phyloP scores from a whole-genome alignment of 2,329 filamentous ascomycete species.

The Diplocarpon rosae region DNA sequence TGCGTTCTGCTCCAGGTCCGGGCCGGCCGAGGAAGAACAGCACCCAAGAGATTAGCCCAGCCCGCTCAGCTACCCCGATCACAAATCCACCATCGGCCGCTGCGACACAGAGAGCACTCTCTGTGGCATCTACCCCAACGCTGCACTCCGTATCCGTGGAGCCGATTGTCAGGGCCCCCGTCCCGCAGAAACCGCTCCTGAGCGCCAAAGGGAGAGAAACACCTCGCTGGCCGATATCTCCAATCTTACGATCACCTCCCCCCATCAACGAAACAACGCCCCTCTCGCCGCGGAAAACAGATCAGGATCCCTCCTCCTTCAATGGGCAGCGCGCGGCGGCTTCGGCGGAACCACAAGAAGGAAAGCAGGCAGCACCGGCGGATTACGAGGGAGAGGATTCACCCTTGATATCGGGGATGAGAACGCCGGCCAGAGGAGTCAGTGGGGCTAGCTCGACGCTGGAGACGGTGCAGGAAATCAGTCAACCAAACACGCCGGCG shows the following conservation, averaged over 20 bases:
- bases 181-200: slow-evolving; percentile 50
- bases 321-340: slow-evolving; percentile 37
- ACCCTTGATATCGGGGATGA: slow-evolving; percentile 33
- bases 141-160: slow-evolving; percentile 53
- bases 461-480: slow-evolving; percentile 88
- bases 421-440: slow-evolving; percentile 48
- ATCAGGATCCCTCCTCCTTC: slow-evolving; percentile 40
- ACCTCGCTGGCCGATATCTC: slow-evolving; percentile 67
- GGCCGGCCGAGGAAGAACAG: slow-evolving; percentile 56
- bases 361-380: slow-evolving; percentile 13
- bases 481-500: slow-evolving; percentile 60
- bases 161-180: slow-evolving; percentile 46
- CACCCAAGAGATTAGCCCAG: slow-evolving; percentile 51
- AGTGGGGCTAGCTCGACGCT: slow-evolving; percentile 52
- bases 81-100: slow-evolving; percentile 50
- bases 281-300: slow-evolving; percentile 35
- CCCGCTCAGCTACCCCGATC: slow-evolving; percentile 36
- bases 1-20: slow-evolving; percentile 23
- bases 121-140: slow-evolving; percentile 55
- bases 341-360: slow-evolving; percentile 31
- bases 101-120: slow-evolving; percentile 50
- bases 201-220: slow-evolving; percentile 42
- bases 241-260: slow-evolving; percentile 66
- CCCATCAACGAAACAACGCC: slow-evolving; percentile 41
- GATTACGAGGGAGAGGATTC: slow-evolving; percentile 24